Evolutionary conservation across 2,329 filamentous ascomycete species (phyloP), one percentile per base, ranked within the genome.

Genomic region (Trichoderma atrobrunneum): DNA sequence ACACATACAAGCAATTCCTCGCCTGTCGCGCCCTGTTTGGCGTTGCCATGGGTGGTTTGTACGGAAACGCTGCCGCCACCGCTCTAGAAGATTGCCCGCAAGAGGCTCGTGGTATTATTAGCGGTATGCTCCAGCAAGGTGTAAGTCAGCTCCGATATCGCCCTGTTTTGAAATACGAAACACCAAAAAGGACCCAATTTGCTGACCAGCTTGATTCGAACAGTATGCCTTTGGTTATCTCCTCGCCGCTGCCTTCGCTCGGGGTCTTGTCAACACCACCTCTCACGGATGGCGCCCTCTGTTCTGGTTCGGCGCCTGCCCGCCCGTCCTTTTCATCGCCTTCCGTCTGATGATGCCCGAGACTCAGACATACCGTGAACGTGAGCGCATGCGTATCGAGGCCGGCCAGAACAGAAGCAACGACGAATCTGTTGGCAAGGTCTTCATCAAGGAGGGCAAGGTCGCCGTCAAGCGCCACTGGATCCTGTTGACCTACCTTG

Each of bases 261-360:
- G 90, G 8, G 93, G 86, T 5, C 86, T 96, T 7, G 89, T 95
- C 64, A 84, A 92, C 80, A 96, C 93, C 1, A 95, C 93, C 0
- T 80, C 89, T 1, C 91, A 97, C 78, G 90, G 87, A 67, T 97
- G 94, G 94, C 87, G 94, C 8, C 93, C 94, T 0, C 85, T 97
- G 0, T 97, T 91, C 85, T 97, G 94, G 94, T 97, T 97, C 80
- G 94, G 91, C 14, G 93, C 94, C 7, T 88, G 91, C 48, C 93
- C 93, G 0, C 94, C 94, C 0, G 86, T 94, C 2, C 80, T 97
- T 36, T 91, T 97, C 81, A 97, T 97, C 78, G 78, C 90, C 70
- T 94, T 92, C 85, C 91, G 94, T 39, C 84, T 95, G 26, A 89
- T 87, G 79, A 86, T 97, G 1, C 92, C 93, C 7, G 94, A 97